Evolutionary conservation across 2,329 filamentous ascomycete genomes (phyloP).

Genomic region (Aurifilum marmelostoma): DNA sequence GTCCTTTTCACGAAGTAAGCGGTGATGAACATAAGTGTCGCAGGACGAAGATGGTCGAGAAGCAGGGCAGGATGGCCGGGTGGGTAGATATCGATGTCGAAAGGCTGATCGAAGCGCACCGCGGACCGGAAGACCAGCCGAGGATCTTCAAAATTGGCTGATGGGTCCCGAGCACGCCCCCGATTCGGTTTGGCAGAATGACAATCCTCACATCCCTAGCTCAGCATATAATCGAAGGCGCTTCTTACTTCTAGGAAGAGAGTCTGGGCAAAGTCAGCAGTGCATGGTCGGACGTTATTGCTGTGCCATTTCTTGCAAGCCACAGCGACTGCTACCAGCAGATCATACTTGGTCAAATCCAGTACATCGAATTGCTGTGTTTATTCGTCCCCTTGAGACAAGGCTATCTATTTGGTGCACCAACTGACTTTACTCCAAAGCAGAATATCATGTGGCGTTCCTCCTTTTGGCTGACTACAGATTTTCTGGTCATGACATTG

Average conservation of each 20-base stretch:
- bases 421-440: not conserved
- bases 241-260: not conserved
- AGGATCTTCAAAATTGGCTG: conserved; percentile 15
- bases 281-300: not conserved
- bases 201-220: not conserved
- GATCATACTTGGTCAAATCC: not conserved
- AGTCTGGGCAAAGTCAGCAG: not conserved
- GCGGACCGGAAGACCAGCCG: conserved; percentile 13
- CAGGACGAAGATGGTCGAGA: not conserved
- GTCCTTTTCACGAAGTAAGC: conserved; percentile 43
- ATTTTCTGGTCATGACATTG: not conserved
- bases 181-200: not conserved
- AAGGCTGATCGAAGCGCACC: conserved; percentile 27
- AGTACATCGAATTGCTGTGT: not conserved
- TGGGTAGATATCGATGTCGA: conserved; percentile 37
- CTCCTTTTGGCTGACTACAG: not conserved
- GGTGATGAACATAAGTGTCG: not conserved
- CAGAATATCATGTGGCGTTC: not conserved
- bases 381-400: not conserved
- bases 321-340: not conserved
- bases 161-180: not conserved
- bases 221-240: not conserved
- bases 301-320: not conserved
- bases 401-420: too few relatives aligned
- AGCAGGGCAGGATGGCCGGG: not conserved